Base-by-base conservation (phyloP, 1,284 basidiomycete genomes). In the Inonotus obliquus region DNA sequence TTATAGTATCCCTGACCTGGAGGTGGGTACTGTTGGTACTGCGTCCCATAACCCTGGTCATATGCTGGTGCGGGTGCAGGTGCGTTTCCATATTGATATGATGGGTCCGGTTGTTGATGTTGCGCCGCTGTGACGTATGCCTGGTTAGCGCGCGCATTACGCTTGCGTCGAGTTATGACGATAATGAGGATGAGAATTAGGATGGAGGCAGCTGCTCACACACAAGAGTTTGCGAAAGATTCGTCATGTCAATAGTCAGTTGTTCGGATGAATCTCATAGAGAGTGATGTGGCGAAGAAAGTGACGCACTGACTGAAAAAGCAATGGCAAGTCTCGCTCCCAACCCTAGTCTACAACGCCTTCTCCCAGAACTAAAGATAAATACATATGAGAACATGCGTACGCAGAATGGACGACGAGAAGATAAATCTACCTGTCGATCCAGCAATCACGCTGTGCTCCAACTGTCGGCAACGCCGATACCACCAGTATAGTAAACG, bases 311-410 rank as follows among this genome's bases (percentile, higher is more conserved):
- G 14, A 69, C 60, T 4, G 66, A 69, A 45, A 74, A 67, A 3
- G 70, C 72, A 17, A 74, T 71, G 2, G 69, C 72, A 19, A 71
- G 64, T 10, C 72, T 67, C 7, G 64, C 68, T 3, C 67, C 69
- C 1, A 65, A 68, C 14, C 67, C 66, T 25, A 73, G 38, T 3
- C 67, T 65, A 48, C 72, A 72, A 25, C 58, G 70, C 47, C 67
- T 63, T 14, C 59, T 32, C 7, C 67, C 69, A 32, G 64, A 67
- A 1, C 68, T 71, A 53, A 9, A 32, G 32, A 4, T 6, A n/a
- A n/a, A n/a, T n/a, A 39, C n/a, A 39, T 55, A 6, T 27, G 19
- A 23, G 35, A 29, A 38, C 32, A 9, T 4, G 44, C 23, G 25
- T 11, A 32, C 2, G 3, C 14, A 10, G 9, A 27, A n/a, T 47